Evolutionary conservation across 208 protist species (phyloP).

Genomic region (Leishmania tropica): DNA sequence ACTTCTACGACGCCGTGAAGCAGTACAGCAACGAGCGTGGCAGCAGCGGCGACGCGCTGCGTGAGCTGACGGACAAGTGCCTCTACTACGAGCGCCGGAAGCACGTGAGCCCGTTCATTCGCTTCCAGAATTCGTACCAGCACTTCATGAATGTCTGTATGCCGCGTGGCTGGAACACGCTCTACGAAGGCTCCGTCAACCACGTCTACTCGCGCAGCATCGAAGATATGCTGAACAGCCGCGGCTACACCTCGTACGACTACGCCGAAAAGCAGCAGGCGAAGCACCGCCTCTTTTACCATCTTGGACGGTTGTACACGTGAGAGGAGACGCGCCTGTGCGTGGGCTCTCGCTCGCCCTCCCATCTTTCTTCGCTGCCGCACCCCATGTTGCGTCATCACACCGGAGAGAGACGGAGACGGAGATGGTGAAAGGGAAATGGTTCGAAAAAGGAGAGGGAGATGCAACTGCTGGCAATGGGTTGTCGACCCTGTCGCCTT

Average conservation of each 20-base stretch:
- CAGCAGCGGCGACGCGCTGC: conserved; percentile 77
- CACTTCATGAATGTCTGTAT: conserved; percentile 65
- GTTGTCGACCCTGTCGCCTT: neutral
- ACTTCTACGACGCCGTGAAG: conserved; percentile 89
- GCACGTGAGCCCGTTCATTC: conserved; percentile 77
- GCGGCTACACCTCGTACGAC: conserved; percentile 90
- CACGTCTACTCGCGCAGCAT: conserved; percentile 85
- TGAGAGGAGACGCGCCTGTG: conserved; percentile 25
- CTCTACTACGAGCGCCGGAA: conserved; percentile 86
- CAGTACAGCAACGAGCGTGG: conserved; percentile 90
- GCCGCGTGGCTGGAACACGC: conserved; percentile 65
- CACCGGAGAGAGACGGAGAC: neutral
- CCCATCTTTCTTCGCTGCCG: neutral
- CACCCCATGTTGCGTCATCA: neutral
- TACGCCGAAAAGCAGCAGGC: conserved; percentile 89
- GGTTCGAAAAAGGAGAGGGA: neutral
- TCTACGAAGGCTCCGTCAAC: conserved; percentile 82
- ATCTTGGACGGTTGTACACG: conserved; percentile 84
- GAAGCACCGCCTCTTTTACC: conserved; percentile 81
- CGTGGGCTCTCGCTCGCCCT: neutral
- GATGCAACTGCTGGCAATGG: neutral
- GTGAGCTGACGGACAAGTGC: conserved; percentile 83
- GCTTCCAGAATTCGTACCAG: conserved; percentile 84
- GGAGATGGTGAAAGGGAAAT: neutral
- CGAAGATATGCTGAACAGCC: conserved; percentile 88